Evolutionary conservation across 2,329 filamentous ascomycete genomes (phyloP).

Genomic region (Penicillium sp.): DNA sequence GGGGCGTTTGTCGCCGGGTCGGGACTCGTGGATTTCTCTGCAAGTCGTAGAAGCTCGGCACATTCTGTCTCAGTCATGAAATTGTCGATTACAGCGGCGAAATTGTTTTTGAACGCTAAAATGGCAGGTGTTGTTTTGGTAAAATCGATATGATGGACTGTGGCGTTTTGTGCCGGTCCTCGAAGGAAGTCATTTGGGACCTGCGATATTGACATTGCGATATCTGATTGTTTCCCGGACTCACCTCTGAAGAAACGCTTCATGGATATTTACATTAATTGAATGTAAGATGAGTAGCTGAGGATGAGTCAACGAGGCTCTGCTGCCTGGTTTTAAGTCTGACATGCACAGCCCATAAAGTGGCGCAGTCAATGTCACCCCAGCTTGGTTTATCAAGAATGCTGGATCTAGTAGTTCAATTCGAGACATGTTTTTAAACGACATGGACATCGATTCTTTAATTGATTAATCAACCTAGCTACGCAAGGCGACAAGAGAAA

Average conservation of each 20-base stretch:
- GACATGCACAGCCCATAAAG: not conserved
- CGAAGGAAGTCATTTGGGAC: slow-evolving; percentile 31
- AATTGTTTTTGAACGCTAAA: slow-evolving; percentile 54
- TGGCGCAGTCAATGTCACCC: not conserved
- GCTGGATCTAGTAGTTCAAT: not conserved
- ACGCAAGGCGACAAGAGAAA: too few species aligned
- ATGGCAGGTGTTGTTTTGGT: slow-evolving; percentile 43
- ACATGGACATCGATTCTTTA: too few species aligned
- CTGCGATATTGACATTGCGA: slow-evolving; percentile 6
- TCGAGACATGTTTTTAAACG: too few species aligned
- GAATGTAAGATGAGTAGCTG: too few species aligned
- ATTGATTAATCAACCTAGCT: too few species aligned
- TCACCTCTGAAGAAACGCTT: too few species aligned
- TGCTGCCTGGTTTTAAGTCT: not conserved
- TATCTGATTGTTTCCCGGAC: not conserved
- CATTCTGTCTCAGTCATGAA: slow-evolving; percentile 67
- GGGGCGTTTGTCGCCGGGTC: not conserved
- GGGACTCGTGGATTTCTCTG: slow-evolving; percentile 44
- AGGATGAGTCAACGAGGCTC: not conserved
- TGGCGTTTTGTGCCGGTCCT: slow-evolving; percentile 44
- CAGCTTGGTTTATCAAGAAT: not conserved
- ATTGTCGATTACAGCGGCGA: slow-evolving; percentile 65
- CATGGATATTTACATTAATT: not conserved
- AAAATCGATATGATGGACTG: slow-evolving; percentile 56
- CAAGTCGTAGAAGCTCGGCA: slow-evolving; percentile 53